Base-by-base conservation (phyloP, 768 basidiomycete species). In the Hydnomerulius pinastri region DNA sequence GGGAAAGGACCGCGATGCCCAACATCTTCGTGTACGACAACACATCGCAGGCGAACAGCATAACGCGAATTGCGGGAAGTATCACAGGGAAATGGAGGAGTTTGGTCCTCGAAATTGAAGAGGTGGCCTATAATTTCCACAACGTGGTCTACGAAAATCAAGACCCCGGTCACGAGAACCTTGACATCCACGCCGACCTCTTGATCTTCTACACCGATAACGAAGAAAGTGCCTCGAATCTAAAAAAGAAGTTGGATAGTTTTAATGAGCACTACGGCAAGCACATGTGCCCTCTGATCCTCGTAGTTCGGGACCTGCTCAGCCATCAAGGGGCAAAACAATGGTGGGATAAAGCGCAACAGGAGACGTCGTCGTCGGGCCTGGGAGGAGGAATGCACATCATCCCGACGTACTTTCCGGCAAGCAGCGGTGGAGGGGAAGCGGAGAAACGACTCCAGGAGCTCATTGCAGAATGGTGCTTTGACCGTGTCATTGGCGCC, bases 1-100 rank as follows among this genome's bases (percentile, higher is more conserved):
- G 25, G n/a, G 32, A 51, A 37, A 39, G 11, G n/a, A 18, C 25
- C 17, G 23, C 27, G 4, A 33, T 37, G 4, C 24, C 50, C 2
- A 51, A 23, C 32, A 17, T 51, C 17, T 25, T 51, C 50, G 47
- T 47, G 12, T 51, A 30, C 13, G 45, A 51, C 9, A 15, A 15
- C n/a, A 15, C 30, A 8, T 15, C n/a, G 12, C 25, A 28, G 17
- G n/a, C 17, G 9, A 13, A 15, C 6, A 13, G 20, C 41, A 4
- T 15, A 7, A 42, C 12, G 21, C 41, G 24, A 24, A 42, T 42
- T n/a, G 41, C 41, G n/a, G 10, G 13, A 7, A 25, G 41, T 25
- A 42, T 42, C 25, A 21, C 8, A 7, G 41, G 41, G n/a, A 4
- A 42, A 42, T 13, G 12, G 23, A 18, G 15, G 23, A 25, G 20